Evolutionary conservation across 1,284 basidiomycete species (phyloP).

Genomic region (Apiotrichum siamense): DNA sequence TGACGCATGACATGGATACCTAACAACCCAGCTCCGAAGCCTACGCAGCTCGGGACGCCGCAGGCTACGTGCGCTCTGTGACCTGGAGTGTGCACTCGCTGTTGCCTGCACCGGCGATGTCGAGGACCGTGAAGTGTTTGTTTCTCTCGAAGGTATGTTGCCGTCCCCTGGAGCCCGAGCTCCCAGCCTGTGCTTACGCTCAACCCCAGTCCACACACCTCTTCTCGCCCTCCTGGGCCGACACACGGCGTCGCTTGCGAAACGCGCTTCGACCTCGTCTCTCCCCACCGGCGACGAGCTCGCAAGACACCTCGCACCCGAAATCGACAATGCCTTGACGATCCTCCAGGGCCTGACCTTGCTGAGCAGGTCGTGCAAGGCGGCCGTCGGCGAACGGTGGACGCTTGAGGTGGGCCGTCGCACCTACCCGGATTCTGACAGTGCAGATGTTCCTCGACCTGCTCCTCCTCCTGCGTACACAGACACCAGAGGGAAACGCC

Average conservation of each 20-base stretch:
- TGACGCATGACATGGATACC: too few relatives aligned
- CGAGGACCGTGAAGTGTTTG: conserved; percentile 1
- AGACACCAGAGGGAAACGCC: conserved; percentile 19
- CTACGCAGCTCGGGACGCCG: conserved; percentile 26
- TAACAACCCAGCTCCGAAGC: conserved; percentile 20
- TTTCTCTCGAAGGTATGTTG: conserved; percentile 8
- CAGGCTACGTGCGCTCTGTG: conserved; percentile 21
- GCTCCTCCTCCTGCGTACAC: conserved; percentile 33
- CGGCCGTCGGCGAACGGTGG: conserved; percentile 61
- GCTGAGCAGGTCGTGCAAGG: conserved; percentile 62
- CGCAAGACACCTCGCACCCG: conserved; percentile 23
- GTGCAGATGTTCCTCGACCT: conserved; percentile 38
- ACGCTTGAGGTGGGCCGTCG: conserved; percentile 59
- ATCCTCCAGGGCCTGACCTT: conserved; percentile 74
- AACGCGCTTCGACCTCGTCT: conserved; percentile 22
- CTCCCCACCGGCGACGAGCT: conserved; percentile 28
- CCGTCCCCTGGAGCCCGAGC: too few relatives aligned
- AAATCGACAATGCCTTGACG: conserved; percentile 50
- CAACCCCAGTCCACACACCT: conserved; percentile 25
- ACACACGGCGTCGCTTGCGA: conserved; percentile 29
- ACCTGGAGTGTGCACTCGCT: conserved; percentile 20
- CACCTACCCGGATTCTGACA: background rate
- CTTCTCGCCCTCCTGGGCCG: conserved; percentile 30
- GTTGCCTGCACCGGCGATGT: conserved; percentile 10
- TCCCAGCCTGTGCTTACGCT: background rate